These are phyloP conservation scores for Miamiensis avidus DNA, from an alignment of 169 alveolate species.

Conservation along the genomic window DNA sequence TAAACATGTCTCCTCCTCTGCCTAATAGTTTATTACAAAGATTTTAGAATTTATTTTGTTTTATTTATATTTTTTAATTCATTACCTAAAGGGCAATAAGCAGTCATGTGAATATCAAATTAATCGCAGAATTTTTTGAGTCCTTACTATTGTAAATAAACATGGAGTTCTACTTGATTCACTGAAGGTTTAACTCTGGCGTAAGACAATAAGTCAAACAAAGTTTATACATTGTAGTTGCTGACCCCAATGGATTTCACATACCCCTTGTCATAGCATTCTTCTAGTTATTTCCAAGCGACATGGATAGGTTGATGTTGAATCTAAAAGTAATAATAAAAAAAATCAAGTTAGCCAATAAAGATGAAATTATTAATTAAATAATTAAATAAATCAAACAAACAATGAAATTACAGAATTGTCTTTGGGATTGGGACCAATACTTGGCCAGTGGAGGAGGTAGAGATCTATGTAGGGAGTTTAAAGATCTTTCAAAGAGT, in stretches of 20 bases:
- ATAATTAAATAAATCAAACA: too few species aligned
- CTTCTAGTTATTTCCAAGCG: slow-evolving; percentile 52
- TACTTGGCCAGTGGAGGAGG: slow-evolving; percentile 55
- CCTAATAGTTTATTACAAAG: slow-evolving; percentile 1
- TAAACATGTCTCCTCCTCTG: slow-evolving; percentile 7
- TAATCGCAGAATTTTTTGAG: slow-evolving; percentile 47
- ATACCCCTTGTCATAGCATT: slow-evolving; percentile 28
- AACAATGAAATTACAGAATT: too few species aligned
- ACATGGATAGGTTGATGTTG: slow-evolving; percentile 21
- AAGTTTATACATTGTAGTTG: slow-evolving; percentile 47
- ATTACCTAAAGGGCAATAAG: slow-evolving; percentile 50
- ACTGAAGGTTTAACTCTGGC: slow-evolving; percentile 55
- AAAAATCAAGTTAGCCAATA: not conserved
- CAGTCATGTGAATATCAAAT: slow-evolving; percentile 50
- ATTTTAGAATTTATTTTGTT: too few species aligned
- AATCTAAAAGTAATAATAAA: slow-evolving; percentile 2
- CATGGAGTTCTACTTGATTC: slow-evolving; percentile 57
- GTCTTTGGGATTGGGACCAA: slow-evolving; percentile 3
- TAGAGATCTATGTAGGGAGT: slow-evolving; percentile 50
- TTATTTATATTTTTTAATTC: not conserved
- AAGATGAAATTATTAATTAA: too few species aligned
- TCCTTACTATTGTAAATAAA: slow-evolving; percentile 43
- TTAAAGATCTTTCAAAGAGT: slow-evolving; percentile 39
- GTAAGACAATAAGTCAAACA: slow-evolving; percentile 46
- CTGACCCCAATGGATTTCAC: slow-evolving; percentile 52